phyloP scores from a whole-genome alignment of 2,329 filamentous ascomycete species.

The Elsinoe batatas region DNA sequence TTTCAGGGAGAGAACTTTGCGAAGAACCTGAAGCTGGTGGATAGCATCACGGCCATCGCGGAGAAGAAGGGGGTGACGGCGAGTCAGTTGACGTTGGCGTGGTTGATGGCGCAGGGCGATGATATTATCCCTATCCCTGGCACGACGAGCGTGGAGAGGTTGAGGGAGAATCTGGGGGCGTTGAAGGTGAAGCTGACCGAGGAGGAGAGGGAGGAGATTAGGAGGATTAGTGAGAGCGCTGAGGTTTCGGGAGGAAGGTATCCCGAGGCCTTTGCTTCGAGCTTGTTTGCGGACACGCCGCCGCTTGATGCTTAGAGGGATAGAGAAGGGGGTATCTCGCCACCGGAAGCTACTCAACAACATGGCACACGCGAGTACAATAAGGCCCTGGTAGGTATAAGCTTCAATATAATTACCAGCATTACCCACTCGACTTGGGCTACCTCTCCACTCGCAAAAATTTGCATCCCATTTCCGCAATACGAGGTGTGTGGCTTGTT shows the following conservation, averaged over 20 bases:
- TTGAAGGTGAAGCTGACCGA: constrained; percentile 27
- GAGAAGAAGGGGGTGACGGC: constrained; percentile 46
- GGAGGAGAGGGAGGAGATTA: constrained; percentile 30
- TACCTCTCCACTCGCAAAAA: too few species aligned
- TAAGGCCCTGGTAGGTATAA: too few species aligned
- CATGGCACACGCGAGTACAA: too few species aligned
- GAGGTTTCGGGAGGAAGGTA: constrained; percentile 31
- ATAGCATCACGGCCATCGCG: constrained; percentile 41
- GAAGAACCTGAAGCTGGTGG: constrained; percentile 47
- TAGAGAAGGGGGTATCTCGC: too few species aligned
- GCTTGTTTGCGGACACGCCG: constrained; percentile 33
- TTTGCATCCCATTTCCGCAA: too few species aligned
- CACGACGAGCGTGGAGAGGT: constrained; percentile 38
- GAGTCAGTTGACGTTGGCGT: constrained; percentile 52
- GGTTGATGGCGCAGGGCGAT: constrained; percentile 49
- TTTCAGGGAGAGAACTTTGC: constrained; percentile 45
- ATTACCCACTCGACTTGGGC: too few species aligned
- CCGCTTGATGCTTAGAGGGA: constrained; percentile 15
- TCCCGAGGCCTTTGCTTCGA: constrained; percentile 27
- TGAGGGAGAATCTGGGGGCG: constrained; percentile 37
- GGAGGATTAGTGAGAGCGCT: constrained; percentile 27
- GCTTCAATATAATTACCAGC: too few species aligned
- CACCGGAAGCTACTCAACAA: too few species aligned
- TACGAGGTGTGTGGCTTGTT: too few species aligned
- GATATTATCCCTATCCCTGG: constrained; percentile 17